phyloP scores from a whole-genome alignment of 2,329 filamentous ascomycete species.

The Beauveria caledonica region DNA sequence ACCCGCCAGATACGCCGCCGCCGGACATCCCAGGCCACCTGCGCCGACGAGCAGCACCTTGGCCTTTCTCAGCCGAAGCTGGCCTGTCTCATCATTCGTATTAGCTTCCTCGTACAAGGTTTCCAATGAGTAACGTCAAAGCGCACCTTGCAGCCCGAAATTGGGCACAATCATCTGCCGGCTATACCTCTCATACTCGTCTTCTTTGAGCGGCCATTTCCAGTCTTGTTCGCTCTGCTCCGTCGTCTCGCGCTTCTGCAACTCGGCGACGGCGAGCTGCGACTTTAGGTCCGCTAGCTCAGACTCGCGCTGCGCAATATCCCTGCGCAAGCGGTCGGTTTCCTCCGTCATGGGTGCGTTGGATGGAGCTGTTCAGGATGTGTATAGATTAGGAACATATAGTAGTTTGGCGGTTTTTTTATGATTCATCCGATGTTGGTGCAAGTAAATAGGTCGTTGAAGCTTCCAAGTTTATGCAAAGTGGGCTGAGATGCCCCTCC shows the following conservation, averaged over 20 bases:
- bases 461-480: background rate
- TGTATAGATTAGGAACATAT: background rate
- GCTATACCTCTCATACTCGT: slow-evolving; percentile 82
- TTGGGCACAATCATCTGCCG: slow-evolving; percentile 83
- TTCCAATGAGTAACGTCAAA: too few species aligned
- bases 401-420: background rate
- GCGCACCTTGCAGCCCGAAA: slow-evolving; percentile 63
- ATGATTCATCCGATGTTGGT: background rate
- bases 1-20: slow-evolving; percentile 84
- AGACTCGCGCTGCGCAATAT: slow-evolving; percentile 40
- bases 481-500: slow-evolving; percentile 3
- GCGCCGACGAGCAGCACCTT: slow-evolving; percentile 76
- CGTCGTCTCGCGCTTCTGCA: slow-evolving; percentile 12
- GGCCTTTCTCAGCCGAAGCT: slow-evolving; percentile 62
- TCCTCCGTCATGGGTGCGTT: background rate
- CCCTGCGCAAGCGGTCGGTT: slow-evolving; percentile 33
- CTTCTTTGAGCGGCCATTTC: slow-evolving; percentile 60
- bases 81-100: slow-evolving; percentile 42
- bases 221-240: slow-evolving; percentile 17
- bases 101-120: background rate
- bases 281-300: slow-evolving; percentile 38
- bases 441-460: background rate
- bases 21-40: slow-evolving; percentile 85
- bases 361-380: too few species aligned
- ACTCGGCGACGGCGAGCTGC: slow-evolving; percentile 36